phyloP scores from a whole-genome alignment of 208 protist genomes.

The Trypanosoma melophagium region DNA sequence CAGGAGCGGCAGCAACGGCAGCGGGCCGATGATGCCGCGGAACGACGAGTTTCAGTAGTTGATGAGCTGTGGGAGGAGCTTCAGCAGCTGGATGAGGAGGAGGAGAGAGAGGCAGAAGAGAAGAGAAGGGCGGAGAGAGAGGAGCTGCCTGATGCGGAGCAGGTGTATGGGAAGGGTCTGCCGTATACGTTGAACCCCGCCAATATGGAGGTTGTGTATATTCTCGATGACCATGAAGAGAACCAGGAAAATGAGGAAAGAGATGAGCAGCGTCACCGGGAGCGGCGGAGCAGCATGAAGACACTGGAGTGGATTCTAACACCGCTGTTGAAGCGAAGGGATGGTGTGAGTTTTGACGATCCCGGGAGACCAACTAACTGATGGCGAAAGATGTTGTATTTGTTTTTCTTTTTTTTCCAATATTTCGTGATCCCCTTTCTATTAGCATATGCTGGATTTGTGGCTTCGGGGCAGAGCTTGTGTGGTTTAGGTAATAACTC shows the following conservation, averaged over 20 bases:
- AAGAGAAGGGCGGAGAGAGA: background rate
- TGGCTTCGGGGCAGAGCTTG: too few species aligned
- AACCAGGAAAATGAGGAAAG: background rate
- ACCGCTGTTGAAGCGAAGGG: background rate
- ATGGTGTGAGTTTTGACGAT: background rate
- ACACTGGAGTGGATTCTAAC: background rate
- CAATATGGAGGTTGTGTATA: constrained; percentile 1
- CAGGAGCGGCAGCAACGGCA: background rate
- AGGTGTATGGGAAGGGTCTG: constrained; percentile 15
- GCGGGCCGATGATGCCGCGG: too few species aligned
- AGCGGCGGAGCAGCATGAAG: background rate
- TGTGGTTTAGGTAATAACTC: too few species aligned
- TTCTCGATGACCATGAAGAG: background rate
- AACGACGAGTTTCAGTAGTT: background rate
- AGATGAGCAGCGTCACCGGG: background rate
- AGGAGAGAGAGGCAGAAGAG: background rate
- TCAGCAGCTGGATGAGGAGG: background rate
- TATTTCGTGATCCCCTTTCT: background rate
- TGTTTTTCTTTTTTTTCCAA: background rate
- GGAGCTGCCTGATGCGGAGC: background rate
- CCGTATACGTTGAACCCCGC: constrained; percentile 12
- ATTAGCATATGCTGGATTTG: too few species aligned
- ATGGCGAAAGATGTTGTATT: background rate
- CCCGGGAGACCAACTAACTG: background rate
- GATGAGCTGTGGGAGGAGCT: constrained; percentile 4